Conservation (phyloP, 306 rosid species). For the Prunus mongolica region DNA sequence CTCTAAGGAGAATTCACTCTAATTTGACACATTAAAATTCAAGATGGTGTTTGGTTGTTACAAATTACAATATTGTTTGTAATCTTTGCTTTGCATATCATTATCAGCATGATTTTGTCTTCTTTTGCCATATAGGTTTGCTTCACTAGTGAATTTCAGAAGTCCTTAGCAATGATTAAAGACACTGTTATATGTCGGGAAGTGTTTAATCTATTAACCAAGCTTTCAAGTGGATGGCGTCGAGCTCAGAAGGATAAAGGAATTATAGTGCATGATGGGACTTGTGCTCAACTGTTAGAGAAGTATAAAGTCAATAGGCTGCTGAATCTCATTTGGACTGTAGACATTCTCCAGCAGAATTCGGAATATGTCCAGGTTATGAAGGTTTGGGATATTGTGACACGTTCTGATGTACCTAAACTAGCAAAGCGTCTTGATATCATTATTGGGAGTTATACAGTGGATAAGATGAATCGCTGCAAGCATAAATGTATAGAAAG, state of each 20-base stretch:
- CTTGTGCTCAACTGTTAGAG: slow-evolving; percentile 34
- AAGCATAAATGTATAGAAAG: slow-evolving; percentile 20
- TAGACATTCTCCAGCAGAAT: slow-evolving; percentile 36
- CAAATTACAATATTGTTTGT: not conserved
- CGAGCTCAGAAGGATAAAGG: not conserved
- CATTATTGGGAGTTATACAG: slow-evolving; percentile 22
- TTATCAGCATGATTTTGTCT: not conserved
- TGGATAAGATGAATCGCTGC: slow-evolving; percentile 38
- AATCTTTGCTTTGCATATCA: not conserved
- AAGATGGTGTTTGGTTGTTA: not conserved
- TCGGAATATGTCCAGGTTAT: slow-evolving; percentile 34
- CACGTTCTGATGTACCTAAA: slow-evolving; percentile 24
- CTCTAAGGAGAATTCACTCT: not conserved
- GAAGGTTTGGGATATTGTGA: slow-evolving; percentile 47
- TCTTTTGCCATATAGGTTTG: slow-evolving; percentile 27
- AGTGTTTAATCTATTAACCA: slow-evolving; percentile 33
- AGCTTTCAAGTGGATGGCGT: slow-evolving; percentile 56
- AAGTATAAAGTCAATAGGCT: slow-evolving; percentile 33
- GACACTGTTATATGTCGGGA: slow-evolving; percentile 25
- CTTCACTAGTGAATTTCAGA: slow-evolving; percentile 27
- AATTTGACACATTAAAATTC: not conserved
- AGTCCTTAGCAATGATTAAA: slow-evolving; percentile 25
- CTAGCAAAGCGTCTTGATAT: slow-evolving; percentile 26
- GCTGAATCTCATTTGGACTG: slow-evolving; percentile 46
- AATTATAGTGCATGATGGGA: slow-evolving; percentile 2